Conservation (phyloP, 2,329 filamentous ascomycete species). For the Pseudocercospora vitis region DNA sequence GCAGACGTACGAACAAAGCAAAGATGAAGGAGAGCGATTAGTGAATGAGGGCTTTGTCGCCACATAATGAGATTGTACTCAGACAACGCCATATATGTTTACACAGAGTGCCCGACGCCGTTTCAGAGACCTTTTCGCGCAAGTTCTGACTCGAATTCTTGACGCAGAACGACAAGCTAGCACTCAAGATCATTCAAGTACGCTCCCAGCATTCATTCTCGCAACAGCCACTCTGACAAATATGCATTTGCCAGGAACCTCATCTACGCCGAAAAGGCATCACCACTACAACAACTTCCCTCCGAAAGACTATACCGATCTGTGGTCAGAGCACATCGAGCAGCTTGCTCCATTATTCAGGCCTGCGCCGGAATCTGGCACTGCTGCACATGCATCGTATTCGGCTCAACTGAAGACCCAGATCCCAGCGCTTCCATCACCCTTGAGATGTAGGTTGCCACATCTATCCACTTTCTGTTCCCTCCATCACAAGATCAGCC, state of each 20-base stretch:
- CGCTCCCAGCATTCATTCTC: neutral
- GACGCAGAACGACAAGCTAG: constrained; percentile 11
- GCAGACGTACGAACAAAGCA: constrained; percentile 6
- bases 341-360: constrained; percentile 25
- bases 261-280: constrained; percentile 1
- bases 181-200: neutral
- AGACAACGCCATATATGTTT: constrained; percentile 17
- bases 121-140: neutral
- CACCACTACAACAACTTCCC: constrained; percentile 20
- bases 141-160: constrained; percentile 7
- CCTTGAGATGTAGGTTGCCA: constrained; percentile 24
- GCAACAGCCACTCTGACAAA: neutral
- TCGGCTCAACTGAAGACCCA: constrained; percentile 15
- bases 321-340: constrained; percentile 23
- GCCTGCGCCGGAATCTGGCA: constrained; percentile 6
- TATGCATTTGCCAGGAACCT: constrained; percentile 3
- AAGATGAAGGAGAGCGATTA: constrained; percentile 10
- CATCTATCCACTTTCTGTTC: constrained; percentile 24
- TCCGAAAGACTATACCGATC: constrained; percentile 24
- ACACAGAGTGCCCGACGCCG: constrained; percentile 1
- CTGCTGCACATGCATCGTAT: constrained; percentile 10
- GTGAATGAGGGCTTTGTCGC: constrained; percentile 13
- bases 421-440: constrained; percentile 26
- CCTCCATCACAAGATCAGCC: constrained; percentile 27
- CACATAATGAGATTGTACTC: constrained; percentile 24